Evolutionary conservation across 2,329 filamentous ascomycete species (phyloP), one percentile per base, ranked within the genome.

Genomic region (Fonsecaea monophora): DNA sequence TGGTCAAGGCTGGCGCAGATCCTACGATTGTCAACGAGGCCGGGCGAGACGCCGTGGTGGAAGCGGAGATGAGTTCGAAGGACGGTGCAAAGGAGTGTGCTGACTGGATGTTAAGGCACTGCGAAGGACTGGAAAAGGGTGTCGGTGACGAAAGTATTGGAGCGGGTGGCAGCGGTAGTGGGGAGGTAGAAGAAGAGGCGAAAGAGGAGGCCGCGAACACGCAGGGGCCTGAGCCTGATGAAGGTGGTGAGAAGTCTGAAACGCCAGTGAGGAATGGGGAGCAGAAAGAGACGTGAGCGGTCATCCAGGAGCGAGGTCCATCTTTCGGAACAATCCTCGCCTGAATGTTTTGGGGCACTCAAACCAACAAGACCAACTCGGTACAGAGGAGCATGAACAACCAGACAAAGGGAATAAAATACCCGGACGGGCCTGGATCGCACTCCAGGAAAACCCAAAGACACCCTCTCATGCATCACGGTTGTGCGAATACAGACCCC

Each of bases 11-110:
- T 2, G 93, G 92, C 2, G 93, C 93, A 1, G 90, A 92, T 66
- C 89, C 93, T 4, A 88, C 88, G 10, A 81, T 92, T 37, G 89
- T 89, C 75, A 98, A 98, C 76, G 87, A 89, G 75, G 91, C 91
- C 56, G 93, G 96, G 34, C 92, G 96, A 73, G 90, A 94, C 73
- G 88, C 90, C 2, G 82, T 93, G 1, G 92, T 92, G 73, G 82
- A 92, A 72, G 90, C 91, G 15, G 87, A 91, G 76, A 84, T 90
- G 30, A 69, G 68, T 58, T 70, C 67, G 5, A 66, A 67, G 50
- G 68, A 72, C 10, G 59, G 59, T 0, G 69, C 69, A 35, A 61
- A 13, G 12, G 69, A 70, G 34, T 73, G 72, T 67, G 72, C 69
- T 10, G 65, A 67, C n/a, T 74, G 72, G 72, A 66, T 74, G 66